These are phyloP conservation scores for Kondoa malvinella DNA, from an alignment of 768 basidiomycete genomes.

Conservation along the genomic window DNA sequence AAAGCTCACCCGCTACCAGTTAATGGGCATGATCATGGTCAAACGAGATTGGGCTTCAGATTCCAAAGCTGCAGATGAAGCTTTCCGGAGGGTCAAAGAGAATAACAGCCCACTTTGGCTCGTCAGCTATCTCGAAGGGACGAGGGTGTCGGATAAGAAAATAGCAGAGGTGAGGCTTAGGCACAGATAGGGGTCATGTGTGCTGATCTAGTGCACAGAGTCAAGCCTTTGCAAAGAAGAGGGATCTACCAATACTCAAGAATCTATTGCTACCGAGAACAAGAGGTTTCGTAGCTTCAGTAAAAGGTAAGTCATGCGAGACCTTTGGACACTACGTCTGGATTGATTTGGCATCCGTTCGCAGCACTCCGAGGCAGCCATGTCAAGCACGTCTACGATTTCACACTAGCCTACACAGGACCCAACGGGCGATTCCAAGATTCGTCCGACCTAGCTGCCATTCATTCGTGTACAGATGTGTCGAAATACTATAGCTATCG, in stretches of 20 bases:
- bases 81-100: neutral
- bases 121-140: constrained; percentile 3
- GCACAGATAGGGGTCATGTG: neutral
- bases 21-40: constrained; percentile 7
- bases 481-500: neutral
- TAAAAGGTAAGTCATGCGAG: neutral
- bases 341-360: neutral
- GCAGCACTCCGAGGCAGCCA: neutral
- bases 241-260: constrained; percentile 1
- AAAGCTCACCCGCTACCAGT: neutral
- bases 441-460: neutral
- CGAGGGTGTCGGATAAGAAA: neutral
- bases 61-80: neutral
- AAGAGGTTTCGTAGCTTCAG: neutral
- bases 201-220: neutral
- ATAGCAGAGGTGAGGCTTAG: neutral
- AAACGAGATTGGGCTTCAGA: neutral
- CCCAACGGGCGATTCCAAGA: constrained; percentile 1
- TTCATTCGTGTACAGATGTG: neutral
- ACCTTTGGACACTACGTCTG: too few relatives aligned
- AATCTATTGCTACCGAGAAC: neutral
- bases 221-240: constrained; percentile 4
- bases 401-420: constrained; percentile 1
- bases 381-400: constrained; percentile 8
- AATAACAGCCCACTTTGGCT: neutral